phyloP scores from a whole-genome alignment of 495 filamentous ascomycete genomes.

The Neurospora terricola region DNA sequence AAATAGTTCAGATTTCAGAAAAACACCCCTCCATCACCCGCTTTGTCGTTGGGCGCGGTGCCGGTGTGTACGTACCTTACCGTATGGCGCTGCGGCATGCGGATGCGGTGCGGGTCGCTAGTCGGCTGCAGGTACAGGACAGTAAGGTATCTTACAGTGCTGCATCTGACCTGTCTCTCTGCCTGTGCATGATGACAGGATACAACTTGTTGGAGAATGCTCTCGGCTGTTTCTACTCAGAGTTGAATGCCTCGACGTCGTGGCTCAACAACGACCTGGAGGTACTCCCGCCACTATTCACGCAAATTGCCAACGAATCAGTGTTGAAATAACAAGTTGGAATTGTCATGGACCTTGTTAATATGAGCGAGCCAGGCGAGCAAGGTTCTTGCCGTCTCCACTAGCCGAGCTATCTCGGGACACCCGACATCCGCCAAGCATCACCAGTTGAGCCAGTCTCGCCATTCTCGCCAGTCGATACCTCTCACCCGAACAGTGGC shows the following conservation, averaged over 20 bases:
- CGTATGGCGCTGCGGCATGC: neutral
- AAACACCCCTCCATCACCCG: neutral
- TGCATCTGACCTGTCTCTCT: neutral
- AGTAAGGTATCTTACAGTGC: neutral
- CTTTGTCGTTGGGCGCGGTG: neutral
- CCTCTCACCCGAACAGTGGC: neutral
- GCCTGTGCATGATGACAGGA: neutral
- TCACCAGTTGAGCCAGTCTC: neutral
- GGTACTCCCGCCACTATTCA: neutral
- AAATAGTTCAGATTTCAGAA: neutral
- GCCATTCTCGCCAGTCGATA: neutral
- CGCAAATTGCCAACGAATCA: neutral
- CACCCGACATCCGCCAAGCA: neutral
- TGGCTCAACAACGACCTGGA: neutral
- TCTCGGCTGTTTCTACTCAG: neutral
- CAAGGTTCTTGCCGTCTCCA: neutral
- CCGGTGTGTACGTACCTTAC: neutral
- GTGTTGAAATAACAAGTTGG: neutral
- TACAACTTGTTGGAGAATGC: neutral
- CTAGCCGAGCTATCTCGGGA: neutral
- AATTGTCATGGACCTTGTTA: neutral
- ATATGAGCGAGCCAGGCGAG: neutral
- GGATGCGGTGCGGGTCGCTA: neutral
- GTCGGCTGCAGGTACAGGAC: neutral
- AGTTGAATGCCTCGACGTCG: neutral